Conservation (phyloP, 2,329 filamentous ascomycete species). For the Epichloe gansuensis region DNA sequence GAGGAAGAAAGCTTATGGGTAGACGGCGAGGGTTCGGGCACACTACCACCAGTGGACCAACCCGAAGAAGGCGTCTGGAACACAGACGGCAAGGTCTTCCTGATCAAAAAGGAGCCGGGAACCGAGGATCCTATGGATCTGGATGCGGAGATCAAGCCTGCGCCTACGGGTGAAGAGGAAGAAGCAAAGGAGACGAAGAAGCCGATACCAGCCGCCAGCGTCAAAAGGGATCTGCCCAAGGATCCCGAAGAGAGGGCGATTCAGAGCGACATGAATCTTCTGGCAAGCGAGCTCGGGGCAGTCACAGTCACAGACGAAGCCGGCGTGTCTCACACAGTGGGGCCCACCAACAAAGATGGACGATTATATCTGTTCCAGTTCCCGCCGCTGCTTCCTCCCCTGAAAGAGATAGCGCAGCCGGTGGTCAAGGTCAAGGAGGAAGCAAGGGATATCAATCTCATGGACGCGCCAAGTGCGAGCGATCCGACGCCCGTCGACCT, state of each 20-base stretch:
- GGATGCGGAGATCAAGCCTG: slow-evolving; percentile 19
- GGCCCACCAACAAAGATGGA: slow-evolving; percentile 33
- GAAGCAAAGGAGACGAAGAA: slow-evolving; percentile 14
- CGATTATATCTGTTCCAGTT: slow-evolving; percentile 53
- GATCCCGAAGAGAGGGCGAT: slow-evolving; percentile 28
- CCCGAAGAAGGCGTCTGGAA: slow-evolving; percentile 32
- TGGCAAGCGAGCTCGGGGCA: slow-evolving; percentile 30
- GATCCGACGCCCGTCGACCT: slow-evolving; percentile 26
- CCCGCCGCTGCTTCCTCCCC: slow-evolving; percentile 45
- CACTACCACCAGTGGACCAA: slow-evolving; percentile 15
- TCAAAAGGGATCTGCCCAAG: slow-evolving; percentile 14
- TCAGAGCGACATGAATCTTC: slow-evolving; percentile 27
- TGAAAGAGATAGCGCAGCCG: slow-evolving; percentile 23
- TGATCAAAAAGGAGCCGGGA: slow-evolving; percentile 33
- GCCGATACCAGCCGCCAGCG: slow-evolving; percentile 8
- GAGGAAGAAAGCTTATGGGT: slow-evolving; percentile 36
- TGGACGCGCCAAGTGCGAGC: slow-evolving; percentile 14
- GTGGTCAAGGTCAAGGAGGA: slow-evolving; percentile 28
- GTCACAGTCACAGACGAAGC: slow-evolving; percentile 19
- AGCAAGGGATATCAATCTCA: slow-evolving; percentile 25
- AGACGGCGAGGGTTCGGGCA: slow-evolving; percentile 19
- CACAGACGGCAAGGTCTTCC: slow-evolving; percentile 23
- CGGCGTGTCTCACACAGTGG: slow-evolving; percentile 16
- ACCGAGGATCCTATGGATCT: slow-evolving; percentile 30
- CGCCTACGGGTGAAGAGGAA: slow-evolving; percentile 8